Percentiles rank a stretch among this genome's conserved stretches.
These are phyloP conservation scores for Rhizopus stolonifer DNA, from an alignment of 371 early-diverging fungal species.

Conservation along the genomic window DNA sequence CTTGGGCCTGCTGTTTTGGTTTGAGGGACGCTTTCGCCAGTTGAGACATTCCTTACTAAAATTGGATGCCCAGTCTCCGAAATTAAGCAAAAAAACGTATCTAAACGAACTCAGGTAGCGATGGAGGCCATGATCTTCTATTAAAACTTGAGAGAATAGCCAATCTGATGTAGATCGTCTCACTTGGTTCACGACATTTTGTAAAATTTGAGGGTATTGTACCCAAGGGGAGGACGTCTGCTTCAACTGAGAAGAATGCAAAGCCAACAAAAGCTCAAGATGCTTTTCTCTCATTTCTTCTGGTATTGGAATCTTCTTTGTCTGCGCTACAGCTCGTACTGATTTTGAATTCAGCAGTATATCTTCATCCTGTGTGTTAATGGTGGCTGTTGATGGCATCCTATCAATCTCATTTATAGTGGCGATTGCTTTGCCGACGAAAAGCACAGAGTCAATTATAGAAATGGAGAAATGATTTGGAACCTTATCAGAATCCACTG, in stretches of 20 bases:
- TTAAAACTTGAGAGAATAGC: constrained; percentile 69
- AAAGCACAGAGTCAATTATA: constrained; percentile 64
- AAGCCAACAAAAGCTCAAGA: constrained; percentile 32
- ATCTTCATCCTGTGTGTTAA: constrained; percentile 6
- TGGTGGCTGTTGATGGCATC: background rate
- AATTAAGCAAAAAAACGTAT: constrained; percentile 64
- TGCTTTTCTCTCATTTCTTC: constrained; percentile 43
- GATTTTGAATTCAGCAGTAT: background rate
- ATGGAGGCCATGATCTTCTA: constrained; percentile 57
- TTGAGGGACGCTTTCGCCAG: constrained; percentile 30
- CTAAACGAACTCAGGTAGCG: constrained; percentile 63
- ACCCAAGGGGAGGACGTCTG: constrained; percentile 21
- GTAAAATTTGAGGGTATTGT: constrained; percentile 27
- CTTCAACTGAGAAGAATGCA: constrained; percentile 18
- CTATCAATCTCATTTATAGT: constrained; percentile 46
- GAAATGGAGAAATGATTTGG: constrained; percentile 55
- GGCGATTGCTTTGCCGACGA: constrained; percentile 73
- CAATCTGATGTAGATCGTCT: constrained; percentile 63
- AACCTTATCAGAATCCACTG: constrained; percentile 43
- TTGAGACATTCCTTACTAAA: constrained; percentile 60
- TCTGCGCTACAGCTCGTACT: constrained; percentile 1
- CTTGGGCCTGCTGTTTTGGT: constrained; percentile 8
- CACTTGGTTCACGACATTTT: constrained; percentile 45
- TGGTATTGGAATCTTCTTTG: constrained; percentile 31
- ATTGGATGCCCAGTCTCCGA: constrained; percentile 68